Evolutionary conservation across 768 basidiomycete genomes (phyloP).

Genomic region (Podaxis rugospora): DNA sequence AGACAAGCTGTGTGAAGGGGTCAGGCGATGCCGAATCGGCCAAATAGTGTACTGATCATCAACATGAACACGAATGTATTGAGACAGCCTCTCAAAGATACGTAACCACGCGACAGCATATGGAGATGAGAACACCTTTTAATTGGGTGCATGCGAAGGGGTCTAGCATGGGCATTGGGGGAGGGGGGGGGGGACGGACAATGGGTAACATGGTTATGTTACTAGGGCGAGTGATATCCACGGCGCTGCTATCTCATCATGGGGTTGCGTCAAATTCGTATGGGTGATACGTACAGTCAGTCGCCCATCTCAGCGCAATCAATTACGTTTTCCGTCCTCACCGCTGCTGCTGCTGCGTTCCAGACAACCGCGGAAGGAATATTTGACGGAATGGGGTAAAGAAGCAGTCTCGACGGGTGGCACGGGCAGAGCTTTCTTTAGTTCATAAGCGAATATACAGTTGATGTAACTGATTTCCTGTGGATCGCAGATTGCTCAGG

Average conservation of each 20-base stretch:
- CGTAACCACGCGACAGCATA: neutral
- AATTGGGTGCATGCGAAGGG: neutral
- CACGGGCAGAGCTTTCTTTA: neutral
- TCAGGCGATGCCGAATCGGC: neutral
- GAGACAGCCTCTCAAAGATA: no score
- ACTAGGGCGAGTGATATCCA: slow-evolving; percentile 5
- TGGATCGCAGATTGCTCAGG: neutral
- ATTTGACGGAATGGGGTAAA: neutral
- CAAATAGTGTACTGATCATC: no score
- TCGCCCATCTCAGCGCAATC: neutral
- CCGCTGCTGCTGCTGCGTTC: neutral
- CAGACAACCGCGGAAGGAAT: neutral
- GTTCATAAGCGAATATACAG: neutral
- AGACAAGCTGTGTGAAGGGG: neutral
- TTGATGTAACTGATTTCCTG: neutral
- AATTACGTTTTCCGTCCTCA: neutral
- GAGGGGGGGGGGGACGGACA: neutral
- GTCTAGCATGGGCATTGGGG: neutral
- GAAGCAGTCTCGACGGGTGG: neutral
- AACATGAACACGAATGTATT: no score
- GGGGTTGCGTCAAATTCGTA: neutral
- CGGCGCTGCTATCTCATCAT: neutral
- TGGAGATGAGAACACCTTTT: neutral
- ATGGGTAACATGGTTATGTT: neutral
- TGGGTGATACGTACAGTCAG: neutral